These are phyloP conservation scores for Penicillium cinerascens DNA, from an alignment of 495 filamentous ascomycete genomes.

Conservation along the genomic window DNA sequence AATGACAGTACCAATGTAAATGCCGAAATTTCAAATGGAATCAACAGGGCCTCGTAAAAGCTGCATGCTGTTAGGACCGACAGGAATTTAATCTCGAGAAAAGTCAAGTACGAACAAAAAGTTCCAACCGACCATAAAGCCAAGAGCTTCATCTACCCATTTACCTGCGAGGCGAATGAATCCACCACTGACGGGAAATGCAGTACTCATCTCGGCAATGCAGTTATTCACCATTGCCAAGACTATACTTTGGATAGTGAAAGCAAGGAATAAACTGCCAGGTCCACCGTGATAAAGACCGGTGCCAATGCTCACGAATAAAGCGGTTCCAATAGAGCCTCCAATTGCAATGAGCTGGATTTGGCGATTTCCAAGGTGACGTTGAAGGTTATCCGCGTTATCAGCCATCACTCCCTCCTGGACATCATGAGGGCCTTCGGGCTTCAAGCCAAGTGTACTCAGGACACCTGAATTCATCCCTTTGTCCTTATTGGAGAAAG, in stretches of 20 bases:
- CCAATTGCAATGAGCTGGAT: slow-evolving; percentile 57
- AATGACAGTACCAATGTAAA: slow-evolving; percentile 65
- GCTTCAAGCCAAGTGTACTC: slow-evolving; percentile 12
- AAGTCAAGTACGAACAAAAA: slow-evolving; percentile 45
- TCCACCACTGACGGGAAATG: slow-evolving; percentile 55
- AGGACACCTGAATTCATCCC: slow-evolving; percentile 11
- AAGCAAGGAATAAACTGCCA: slow-evolving; percentile 46
- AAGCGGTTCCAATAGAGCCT: slow-evolving; percentile 58
- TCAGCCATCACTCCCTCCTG: slow-evolving; percentile 25
- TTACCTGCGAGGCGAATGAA: slow-evolving; percentile 46
- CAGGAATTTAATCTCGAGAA: background rate
- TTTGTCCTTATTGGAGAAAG: slow-evolving; percentile 14
- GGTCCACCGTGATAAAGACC: slow-evolving; percentile 47
- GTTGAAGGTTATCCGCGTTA: slow-evolving; percentile 30
- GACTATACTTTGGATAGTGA: slow-evolving; percentile 33
- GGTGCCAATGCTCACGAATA: slow-evolving; percentile 44
- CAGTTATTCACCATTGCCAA: slow-evolving; percentile 35
- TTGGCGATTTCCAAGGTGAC: slow-evolving; percentile 40
- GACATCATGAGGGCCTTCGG: slow-evolving; percentile 17
- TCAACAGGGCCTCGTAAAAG: slow-evolving; percentile 61
- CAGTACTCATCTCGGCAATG: slow-evolving; percentile 48
- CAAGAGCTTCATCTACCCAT: slow-evolving; percentile 52
- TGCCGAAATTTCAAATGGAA: slow-evolving; percentile 70
- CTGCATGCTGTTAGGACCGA: background rate
- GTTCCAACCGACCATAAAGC: slow-evolving; percentile 55